These are phyloP conservation scores for Solanum gracilifrons DNA, from an alignment of 257 asterid genomes.

Conservation along the genomic window DNA sequence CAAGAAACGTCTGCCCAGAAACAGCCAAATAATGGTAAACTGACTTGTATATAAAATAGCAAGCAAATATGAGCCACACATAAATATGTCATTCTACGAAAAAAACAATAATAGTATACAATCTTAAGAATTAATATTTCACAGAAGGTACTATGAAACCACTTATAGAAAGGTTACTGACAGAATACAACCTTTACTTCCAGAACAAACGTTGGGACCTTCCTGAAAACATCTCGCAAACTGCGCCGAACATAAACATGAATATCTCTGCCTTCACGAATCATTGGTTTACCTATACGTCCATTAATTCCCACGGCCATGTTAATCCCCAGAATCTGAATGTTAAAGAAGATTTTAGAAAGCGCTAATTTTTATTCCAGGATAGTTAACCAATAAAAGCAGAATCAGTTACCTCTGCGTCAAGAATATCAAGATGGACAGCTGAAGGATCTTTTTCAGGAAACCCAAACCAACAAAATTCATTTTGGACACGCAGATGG, in stretches of 20 bases:
- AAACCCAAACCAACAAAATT: slow-evolving; percentile 80
- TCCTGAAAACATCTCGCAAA: slow-evolving; percentile 88
- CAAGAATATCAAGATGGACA: slow-evolving; percentile 93
- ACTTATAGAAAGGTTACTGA: not conserved
- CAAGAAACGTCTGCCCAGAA: not conserved
- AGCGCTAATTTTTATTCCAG: not conserved
- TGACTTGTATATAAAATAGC: not conserved
- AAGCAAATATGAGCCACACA: not conserved
- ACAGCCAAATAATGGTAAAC: not conserved
- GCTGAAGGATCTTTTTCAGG: slow-evolving; percentile 86
- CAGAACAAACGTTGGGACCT: slow-evolving; percentile 78
- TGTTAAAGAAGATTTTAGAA: slow-evolving; percentile 11
- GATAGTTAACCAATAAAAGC: not conserved
- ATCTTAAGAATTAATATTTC: not conserved
- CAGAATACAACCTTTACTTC: slow-evolving; percentile 65
- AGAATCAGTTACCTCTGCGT: slow-evolving; percentile 63
- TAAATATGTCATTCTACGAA: not conserved
- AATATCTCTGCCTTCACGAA: slow-evolving; percentile 85
- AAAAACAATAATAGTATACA: not conserved
- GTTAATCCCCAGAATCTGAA: slow-evolving; percentile 86
- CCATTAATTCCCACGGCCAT: slow-evolving; percentile 87
- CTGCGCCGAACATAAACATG: slow-evolving; percentile 85
- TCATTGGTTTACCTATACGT: slow-evolving; percentile 77
- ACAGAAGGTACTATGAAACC: slow-evolving; percentile 3
- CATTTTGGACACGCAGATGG: slow-evolving; percentile 66